Conservation (phyloP, 768 basidiomycete genomes). For the Leccinellum luteum region DNA sequence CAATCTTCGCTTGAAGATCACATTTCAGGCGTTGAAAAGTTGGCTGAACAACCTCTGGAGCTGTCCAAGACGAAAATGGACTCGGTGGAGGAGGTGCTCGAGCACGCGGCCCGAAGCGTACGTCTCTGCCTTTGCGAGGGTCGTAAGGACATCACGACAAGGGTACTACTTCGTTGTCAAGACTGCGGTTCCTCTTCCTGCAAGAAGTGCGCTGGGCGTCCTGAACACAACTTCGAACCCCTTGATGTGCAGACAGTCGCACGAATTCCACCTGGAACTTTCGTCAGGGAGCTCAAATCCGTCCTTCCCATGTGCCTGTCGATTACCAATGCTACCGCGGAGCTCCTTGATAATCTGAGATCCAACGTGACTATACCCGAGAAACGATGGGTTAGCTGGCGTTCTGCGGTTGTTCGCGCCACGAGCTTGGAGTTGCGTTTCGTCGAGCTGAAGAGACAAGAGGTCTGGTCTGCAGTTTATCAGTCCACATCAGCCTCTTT, state of each 20-base stretch:
- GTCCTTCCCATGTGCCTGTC: conserved; percentile 84
- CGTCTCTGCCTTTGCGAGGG: conserved; percentile 93
- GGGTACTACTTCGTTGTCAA: conserved; percentile 61
- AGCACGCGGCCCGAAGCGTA: conserved; percentile 62
- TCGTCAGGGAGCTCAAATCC: conserved; percentile 75
- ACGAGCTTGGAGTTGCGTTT: conserved; percentile 71
- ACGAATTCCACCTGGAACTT: conserved; percentile 70
- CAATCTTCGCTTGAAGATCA: conserved; percentile 39
- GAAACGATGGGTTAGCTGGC: conserved; percentile 69
- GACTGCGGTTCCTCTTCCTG: conserved; percentile 83
- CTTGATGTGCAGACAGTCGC: conserved; percentile 51
- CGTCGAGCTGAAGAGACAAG: conserved; percentile 81
- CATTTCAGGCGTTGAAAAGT: conserved; percentile 72
- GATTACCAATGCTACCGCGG: conserved; percentile 47
- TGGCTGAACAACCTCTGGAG: conserved; percentile 64
- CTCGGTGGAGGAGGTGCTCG: conserved; percentile 55
- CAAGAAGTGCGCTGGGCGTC: conserved; percentile 83
- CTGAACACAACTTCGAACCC: conserved; percentile 72
- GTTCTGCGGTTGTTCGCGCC: conserved; percentile 59
- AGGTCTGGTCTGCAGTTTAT: conserved; percentile 82
- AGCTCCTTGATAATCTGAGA: conserved; percentile 52
- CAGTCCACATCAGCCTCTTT: conserved; percentile 67
- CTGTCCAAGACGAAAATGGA: conserved; percentile 51
- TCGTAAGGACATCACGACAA: conserved; percentile 68
- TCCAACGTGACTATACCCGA: conserved; percentile 44